Base-by-base conservation (phyloP, 495 filamentous ascomycete genomes). In the Chaetomium tenue region DNA sequence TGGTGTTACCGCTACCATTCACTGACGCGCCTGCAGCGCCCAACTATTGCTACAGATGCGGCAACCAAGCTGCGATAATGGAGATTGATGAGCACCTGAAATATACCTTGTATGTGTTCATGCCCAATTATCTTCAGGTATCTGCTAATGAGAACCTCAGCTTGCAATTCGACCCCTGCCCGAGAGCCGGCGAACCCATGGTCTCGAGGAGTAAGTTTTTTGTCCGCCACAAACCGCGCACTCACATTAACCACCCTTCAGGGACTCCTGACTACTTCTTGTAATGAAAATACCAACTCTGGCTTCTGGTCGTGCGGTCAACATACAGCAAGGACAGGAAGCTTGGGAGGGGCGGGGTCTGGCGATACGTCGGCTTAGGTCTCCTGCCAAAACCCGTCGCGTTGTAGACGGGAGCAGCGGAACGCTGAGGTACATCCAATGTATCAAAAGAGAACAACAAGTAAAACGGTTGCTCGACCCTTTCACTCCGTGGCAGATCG, bases 31-130 rank as follows among this genome's bases (percentile, higher is more conserved):
- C 11, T 76, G 63, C 69, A 96, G 93, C 93, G 42, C 93, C 93
- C 37, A 97, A 97, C 78, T 97, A 97, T 78, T 97, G 93, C 81
- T 96, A 96, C 82, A 86, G 94, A 74, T 98, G 94, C 76, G 94
- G 94, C 71, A 98, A 98, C 79, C 94, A 98, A 79, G 94, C 94
- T 57, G 94, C 94, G 12, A 98, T 98, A 77, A 98, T 98, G 94
- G 94, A 98, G 78, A 98, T 98, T 77, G 94, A 98, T 66, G 94
- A 98, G 79, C 92, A 98, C 78, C 79, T 98, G 77, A 98, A 98
- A 82, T 98, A 98, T 76, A 98, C 94, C 71, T 98, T 98, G 94
- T 98, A 85, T 79, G 92, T 89, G 4, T 6, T 8, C 15, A n/a
- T 40, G 11, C 2, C 12, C 16, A 9, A 20, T 20, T 2, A 5